A percentile compares a stretch with the other conserved stretches of the same genome.
Evolutionary conservation across 1,139 yeast species (phyloP).

Genomic region (Debaryomyces robertsiae): DNA sequence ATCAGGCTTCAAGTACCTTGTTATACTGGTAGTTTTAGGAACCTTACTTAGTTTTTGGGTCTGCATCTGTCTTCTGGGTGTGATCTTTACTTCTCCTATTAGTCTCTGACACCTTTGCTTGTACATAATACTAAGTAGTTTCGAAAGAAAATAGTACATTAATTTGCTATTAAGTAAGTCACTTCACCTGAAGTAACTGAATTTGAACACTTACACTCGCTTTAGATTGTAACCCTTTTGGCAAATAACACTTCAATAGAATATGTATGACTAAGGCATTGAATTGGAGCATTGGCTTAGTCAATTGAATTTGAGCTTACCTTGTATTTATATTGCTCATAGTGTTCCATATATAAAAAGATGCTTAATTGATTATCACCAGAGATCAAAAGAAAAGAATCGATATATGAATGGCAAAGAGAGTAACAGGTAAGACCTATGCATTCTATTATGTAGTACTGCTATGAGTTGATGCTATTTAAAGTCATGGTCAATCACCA

Average conservation of each 20-base stretch:
- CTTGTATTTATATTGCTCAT: neutral
- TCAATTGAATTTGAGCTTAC: neutral
- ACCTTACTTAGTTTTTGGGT: conserved; percentile 15
- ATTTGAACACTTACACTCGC: too few species aligned
- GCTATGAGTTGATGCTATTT: too few species aligned
- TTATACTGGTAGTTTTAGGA: conserved; percentile 53
- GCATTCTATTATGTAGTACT: too few species aligned
- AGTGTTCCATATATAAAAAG: neutral
- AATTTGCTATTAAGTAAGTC: neutral
- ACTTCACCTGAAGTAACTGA: neutral
- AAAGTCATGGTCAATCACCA: neutral
- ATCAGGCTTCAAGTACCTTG: conserved; percentile 60
- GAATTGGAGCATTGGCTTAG: too few species aligned
- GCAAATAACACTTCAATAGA: too few species aligned
- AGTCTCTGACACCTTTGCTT: neutral
- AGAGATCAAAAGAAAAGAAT: too few species aligned
- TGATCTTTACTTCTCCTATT: neutral
- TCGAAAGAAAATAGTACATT: neutral
- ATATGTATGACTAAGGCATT: too few species aligned
- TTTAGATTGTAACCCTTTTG: too few species aligned
- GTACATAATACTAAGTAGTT: neutral
- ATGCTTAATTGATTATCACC: neutral
- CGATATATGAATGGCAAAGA: too few species aligned
- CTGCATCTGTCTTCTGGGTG: conserved; percentile 5
- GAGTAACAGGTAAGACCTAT: too few species aligned